Base-by-base conservation (phyloP, 2,329 filamentous ascomycete genomes). In the Pseudogymnoascus pannorum region DNA sequence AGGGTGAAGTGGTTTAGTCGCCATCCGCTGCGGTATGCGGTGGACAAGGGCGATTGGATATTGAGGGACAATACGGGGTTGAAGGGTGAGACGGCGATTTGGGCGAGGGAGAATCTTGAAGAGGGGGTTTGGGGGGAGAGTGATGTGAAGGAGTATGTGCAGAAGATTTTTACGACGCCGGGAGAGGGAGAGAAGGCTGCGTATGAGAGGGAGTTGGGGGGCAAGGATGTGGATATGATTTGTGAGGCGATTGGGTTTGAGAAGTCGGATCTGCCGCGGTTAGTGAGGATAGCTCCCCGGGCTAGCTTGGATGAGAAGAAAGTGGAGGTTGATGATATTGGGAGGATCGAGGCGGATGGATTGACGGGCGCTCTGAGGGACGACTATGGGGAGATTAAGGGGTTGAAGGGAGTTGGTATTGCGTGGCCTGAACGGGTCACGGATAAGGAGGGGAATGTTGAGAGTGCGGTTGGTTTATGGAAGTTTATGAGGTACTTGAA, bases 401-500 rank as follows among this genome's bases (percentile, higher is more conserved):
- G 82, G 0, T 67, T 87, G 16, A 84, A 80, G 68, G 85, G 82
- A 2, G 84, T 83, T 0, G 85, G 85, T 0, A 87, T 87, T 66
- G 84, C 84, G 0, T 87, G 81, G 66, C 85, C 85, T 0, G 82
- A 87, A 68, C 74, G 77, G 22, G 83, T 86, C 5, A 77, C 78
- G 7, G 85, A 87, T 73, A 84, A 83, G 1, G 73, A 78, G 40
- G 83, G 84, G 0, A 86, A 86, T 69, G 79, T 83, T 6, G 84
- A 87, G 72, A 76, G 79, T 67, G 81, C 82, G 0, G 85, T 87
- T 58, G 85, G 85, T 0, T 80, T 87, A 68, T 85, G 77, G 68
- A 87, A 87, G 72, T 87, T 87, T 65, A 86, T 87, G 83, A 83
- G 78, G 54, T 86, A 81, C 66, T 71, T 84, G 60, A 81, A 81